These are phyloP conservation scores for Vanrija humicola DNA, from an alignment of 1,284 basidiomycete genomes.

Conservation along the genomic window DNA sequence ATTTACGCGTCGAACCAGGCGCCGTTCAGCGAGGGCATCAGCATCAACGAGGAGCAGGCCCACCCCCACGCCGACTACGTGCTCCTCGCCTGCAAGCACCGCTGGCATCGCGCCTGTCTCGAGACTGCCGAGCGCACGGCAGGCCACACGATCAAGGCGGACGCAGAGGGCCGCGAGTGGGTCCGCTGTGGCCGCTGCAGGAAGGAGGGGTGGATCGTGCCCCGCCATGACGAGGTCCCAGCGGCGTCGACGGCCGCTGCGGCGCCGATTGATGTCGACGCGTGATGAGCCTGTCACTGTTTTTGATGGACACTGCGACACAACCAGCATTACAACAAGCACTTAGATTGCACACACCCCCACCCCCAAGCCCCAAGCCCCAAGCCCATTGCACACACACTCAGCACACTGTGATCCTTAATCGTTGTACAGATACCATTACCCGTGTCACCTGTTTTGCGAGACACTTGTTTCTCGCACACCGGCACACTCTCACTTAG, in stretches of 20 bases:
- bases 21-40: not conserved
- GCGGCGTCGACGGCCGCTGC: not conserved
- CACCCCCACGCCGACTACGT: constrained; percentile 15
- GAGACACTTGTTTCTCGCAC: no score
- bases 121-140: constrained; percentile 29
- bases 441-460: no score
- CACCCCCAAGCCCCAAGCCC: no score
- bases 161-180: constrained; percentile 26
- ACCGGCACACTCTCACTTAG: no score
- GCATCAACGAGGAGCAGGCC: not conserved
- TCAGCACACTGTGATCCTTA: no score
- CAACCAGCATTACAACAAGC: no score
- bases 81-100: constrained; percentile 31
- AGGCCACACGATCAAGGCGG: constrained; percentile 13
- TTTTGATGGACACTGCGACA: no score
- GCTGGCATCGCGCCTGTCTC: constrained; percentile 38
- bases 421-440: no score
- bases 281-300: no score
- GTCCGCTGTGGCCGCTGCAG: constrained; percentile 38
- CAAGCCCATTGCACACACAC: no score
- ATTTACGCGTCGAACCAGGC: constrained; percentile 31
- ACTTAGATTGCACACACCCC: no score
- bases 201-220: constrained; percentile 38
- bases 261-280: no score
- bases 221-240: not conserved